Evolutionary conservation across 2,329 filamentous ascomycete genomes (phyloP).

Genomic region (Calycina herbarum): DNA sequence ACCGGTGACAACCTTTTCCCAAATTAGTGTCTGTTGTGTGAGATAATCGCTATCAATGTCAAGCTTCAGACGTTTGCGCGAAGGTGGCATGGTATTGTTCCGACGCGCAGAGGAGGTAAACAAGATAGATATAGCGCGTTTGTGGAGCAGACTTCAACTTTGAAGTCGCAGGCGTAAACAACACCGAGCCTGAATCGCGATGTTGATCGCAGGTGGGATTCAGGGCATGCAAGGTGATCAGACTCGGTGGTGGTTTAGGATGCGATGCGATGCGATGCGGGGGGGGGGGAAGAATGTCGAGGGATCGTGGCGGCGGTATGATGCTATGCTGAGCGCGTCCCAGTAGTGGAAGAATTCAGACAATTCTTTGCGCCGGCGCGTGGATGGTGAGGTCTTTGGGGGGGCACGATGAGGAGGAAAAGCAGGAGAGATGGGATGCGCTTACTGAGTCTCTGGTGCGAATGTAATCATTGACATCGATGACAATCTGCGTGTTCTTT

Average conservation of each 20-base stretch:
- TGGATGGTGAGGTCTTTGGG: not conserved
- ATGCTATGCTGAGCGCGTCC: not conserved
- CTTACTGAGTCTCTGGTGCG: conserved; percentile 77
- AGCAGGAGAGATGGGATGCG: conserved; percentile 4
- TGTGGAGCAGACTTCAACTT: conserved; percentile 20
- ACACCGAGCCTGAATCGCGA: conserved; percentile 29
- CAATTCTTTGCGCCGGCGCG: not conserved
- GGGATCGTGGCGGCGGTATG: not conserved
- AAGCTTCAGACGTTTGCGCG: conserved; percentile 22
- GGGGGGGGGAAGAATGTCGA: conserved; percentile 3
- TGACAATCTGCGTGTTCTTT: conserved; percentile 37
- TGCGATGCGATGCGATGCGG: not conserved
- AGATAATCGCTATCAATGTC: conserved; percentile 23
- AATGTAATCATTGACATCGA: conserved; percentile 75
- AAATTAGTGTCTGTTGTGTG: conserved; percentile 32
- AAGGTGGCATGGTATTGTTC: conserved; percentile 14
- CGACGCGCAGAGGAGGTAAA: conserved; percentile 29
- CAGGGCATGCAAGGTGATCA: conserved; percentile 11
- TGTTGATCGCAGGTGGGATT: conserved; percentile 18
- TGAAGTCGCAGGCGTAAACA: conserved; percentile 16
- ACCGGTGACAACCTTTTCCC: conserved; percentile 67
- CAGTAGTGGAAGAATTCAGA: not conserved
- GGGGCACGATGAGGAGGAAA: conserved; percentile 15
- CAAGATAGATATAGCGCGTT: conserved; percentile 13
- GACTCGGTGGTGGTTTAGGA: not conserved